phyloP scores from a whole-genome alignment of 179 eudicot genomes.

The Carnegiea gigantea region DNA sequence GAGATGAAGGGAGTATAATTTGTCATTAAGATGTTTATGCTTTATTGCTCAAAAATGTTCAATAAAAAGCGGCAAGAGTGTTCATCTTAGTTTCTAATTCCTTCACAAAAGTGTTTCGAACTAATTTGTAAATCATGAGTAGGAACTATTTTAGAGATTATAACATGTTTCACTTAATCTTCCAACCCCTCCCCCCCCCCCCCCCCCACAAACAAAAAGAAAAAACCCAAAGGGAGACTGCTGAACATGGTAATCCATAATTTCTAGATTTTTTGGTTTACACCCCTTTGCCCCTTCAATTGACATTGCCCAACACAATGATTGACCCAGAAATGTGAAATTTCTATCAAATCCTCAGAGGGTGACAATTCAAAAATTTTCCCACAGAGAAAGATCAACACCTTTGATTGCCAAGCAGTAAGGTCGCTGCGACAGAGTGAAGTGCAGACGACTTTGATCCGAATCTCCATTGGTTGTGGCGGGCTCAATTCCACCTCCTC shows the following conservation, averaged over 20 bases:
- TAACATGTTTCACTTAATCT: too few species aligned
- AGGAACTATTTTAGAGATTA: too few species aligned
- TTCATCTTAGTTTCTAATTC: neutral
- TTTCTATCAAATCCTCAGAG: neutral
- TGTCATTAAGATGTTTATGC: neutral
- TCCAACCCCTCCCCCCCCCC: too few species aligned
- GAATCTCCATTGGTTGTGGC: constrained; percentile 84
- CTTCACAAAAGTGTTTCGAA: neutral
- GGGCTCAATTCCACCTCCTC: constrained; percentile 92
- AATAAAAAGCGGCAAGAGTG: neutral
- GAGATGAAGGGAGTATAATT: too few species aligned
- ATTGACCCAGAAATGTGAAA: neutral
- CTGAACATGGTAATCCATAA: neutral
- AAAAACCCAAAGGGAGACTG: neutral
- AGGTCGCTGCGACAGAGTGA: constrained; percentile 91
- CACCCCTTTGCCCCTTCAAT: too few species aligned
- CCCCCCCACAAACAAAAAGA: too few species aligned
- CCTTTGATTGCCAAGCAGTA: constrained; percentile 89
- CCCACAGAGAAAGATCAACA: constrained; percentile 7
- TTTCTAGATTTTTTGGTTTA: neutral
- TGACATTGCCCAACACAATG: too few species aligned
- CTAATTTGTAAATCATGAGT: neutral
- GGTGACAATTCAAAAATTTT: neutral
- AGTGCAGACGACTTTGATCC: constrained; percentile 84
- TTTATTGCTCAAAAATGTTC: neutral